These are phyloP conservation scores for Colletotrichum sp. DNA, from an alignment of 2,329 filamentous ascomycete genomes.

Conservation along the genomic window DNA sequence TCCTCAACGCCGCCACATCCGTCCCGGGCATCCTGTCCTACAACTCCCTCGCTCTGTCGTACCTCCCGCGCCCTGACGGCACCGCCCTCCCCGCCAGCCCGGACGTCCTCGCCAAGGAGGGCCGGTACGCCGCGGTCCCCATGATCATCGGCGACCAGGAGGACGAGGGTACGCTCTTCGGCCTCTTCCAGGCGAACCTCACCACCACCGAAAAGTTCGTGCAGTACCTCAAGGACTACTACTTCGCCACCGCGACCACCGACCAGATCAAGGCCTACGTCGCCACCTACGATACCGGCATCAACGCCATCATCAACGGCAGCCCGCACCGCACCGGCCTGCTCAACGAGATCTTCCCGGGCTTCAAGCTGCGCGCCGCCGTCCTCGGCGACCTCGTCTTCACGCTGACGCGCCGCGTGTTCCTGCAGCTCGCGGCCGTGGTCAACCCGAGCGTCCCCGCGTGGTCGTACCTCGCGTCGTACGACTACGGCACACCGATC, in stretches of 20 bases:
- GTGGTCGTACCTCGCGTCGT: conserved; percentile 80
- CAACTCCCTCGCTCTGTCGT: conserved; percentile 62
- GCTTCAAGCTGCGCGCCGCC: conserved; percentile 69
- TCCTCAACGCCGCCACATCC: conserved; percentile 62
- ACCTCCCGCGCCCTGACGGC: conserved; percentile 67
- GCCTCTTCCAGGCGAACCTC: conserved; percentile 62
- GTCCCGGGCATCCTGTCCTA: conserved; percentile 64
- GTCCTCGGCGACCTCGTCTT: conserved; percentile 70
- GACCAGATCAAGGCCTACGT: conserved; percentile 54
- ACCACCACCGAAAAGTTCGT: conserved; percentile 55
- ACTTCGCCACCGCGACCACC: conserved; percentile 27
- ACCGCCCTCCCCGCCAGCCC: conserved; percentile 56
- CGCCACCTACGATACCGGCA: conserved; percentile 55
- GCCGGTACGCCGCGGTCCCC: conserved; percentile 62
- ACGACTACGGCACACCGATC: conserved; percentile 73
- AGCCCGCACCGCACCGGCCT: conserved; percentile 64
- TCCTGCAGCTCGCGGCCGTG: conserved; percentile 47
- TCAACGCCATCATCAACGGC: conserved; percentile 56
- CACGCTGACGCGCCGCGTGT: conserved; percentile 39
- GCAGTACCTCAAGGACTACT: conserved; percentile 26
- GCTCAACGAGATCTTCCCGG: conserved; percentile 66
- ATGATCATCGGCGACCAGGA: conserved; percentile 70
- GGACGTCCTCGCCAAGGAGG: conserved; percentile 50
- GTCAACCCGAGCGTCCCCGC: conserved; percentile 57
- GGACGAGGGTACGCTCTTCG: conserved; percentile 71